Evolutionary conservation across 108 stramenopile genomes (phyloP), one percentile per base, ranked within the genome.

Genomic region (Stephanodiscus triporus): DNA sequence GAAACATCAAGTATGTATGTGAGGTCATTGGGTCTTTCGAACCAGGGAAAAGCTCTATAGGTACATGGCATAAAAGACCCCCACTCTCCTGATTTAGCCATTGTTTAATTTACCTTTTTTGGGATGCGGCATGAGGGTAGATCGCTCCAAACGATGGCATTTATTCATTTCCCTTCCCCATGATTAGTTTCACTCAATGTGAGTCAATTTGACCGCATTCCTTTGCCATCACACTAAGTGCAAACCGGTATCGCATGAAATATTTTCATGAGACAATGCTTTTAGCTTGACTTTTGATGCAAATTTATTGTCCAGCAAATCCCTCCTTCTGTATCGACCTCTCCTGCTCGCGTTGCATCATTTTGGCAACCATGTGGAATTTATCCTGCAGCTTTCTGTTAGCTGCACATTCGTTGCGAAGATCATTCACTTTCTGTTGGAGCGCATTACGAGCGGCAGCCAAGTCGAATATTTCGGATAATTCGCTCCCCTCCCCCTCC

Each of bases 381-480:
- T 94, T 92, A 5, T 91, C 88, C 78, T 93, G 92, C 27, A 93
- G 84, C 75, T 76, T 80, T 70, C 76, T 85, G 81, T 92, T 95
- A 1, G 91, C 94, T 48, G 88, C 81, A 69, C 91, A 91, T 76
- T 96, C 95, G 49, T 85, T 88, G 29, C 84, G 57, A 57, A 96
- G 80, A 11, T 93, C 91, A 27, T 89, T 85, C 37, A 88, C 75
- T 38, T 84, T 80, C 40, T 70, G 77, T 63, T 86, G 68, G 14
- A 91, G 78, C 57, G 81, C 73, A 66, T 78, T 68, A 58, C 87
- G 75, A 22, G 83, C 87, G 20, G 77, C 66, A 11, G 85, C 43
- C 56, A 91, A 74, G 53, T 91, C 90, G 78, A 92, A 92, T 38
- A 95, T 77, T 19, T 89, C 83, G 26, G 70, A 61, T 50, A 88